Base-by-base conservation (phyloP, 2,329 filamentous ascomycete genomes). In the Macrophomina tecta region DNA sequence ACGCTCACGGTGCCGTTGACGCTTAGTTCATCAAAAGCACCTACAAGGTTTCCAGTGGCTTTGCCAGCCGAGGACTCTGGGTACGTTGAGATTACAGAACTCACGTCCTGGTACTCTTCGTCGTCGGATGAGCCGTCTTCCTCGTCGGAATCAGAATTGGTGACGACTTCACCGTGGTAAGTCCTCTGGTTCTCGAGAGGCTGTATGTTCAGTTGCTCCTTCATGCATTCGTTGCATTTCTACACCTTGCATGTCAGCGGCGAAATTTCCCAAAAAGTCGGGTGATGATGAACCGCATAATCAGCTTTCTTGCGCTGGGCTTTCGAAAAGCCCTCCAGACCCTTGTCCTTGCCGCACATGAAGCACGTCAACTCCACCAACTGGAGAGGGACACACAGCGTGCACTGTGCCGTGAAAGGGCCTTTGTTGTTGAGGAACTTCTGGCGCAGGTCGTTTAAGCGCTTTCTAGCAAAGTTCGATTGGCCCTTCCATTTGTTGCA, bases 301-400 rank as follows among this genome's bases (percentile, higher is more conserved):
- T 83, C 84, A 1, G 80, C 78, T 48, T 82, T 79, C 34, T 72
- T 75, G 14, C 84, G 79, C 74, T 85, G 82, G 6, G 70, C 70
- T 69, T 84, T 87, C 18, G 82, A 80, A 69, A 86, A 88, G 0
- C 77, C 76, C 5, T 83, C 80, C 2, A 86, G 66, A 0, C 78
- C 75, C 70, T 85, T 85, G 1, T 75, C 78, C 66, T 79, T 71
- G 23, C 78, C 73, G 71, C 86, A 88, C 45, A 81, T 75, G 38
- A 69, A 72, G 70, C 86, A 88, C 8, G 77, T 75, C 34, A 87
- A 71, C 69, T 87, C 85, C 4, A 79, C 73, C 2, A 77, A 69
- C 55, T 81, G 79, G 12, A 72, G 70, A 4, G 80, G 81, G 40
- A 79, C 76, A 68, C 86, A 88, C 1, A 64, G 45, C 6, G 75